Conservation (phyloP, 1,284 basidiomycete species). For the Amylostereum areolatum region DNA sequence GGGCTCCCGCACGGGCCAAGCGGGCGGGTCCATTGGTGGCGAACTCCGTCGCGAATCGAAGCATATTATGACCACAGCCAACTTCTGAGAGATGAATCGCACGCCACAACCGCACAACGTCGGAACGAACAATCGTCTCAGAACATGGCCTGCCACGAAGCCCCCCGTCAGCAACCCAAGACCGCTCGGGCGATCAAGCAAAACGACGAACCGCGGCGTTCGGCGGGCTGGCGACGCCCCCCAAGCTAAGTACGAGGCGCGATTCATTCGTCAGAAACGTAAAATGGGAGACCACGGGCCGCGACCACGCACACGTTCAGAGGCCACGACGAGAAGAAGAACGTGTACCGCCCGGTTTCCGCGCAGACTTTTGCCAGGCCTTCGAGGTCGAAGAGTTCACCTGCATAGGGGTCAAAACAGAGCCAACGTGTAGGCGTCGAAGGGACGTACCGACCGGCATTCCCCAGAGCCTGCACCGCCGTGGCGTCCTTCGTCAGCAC, state of each 20-base stretch:
- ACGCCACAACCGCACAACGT: too few species aligned
- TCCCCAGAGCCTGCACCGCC: slow-evolving; percentile 51
- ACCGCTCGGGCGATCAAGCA: too few species aligned
- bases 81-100: too few species aligned
- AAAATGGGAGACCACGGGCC: not conserved
- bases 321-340: slow-evolving; percentile 73
- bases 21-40: too few species aligned
- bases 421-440: not conserved
- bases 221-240: slow-evolving; percentile 63
- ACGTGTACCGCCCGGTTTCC: slow-evolving; percentile 54
- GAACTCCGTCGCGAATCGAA: too few species aligned
- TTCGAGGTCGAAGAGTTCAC: slow-evolving; percentile 68
- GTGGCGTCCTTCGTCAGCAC: slow-evolving; percentile 1
- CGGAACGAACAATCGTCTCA: too few species aligned
- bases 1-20: too few species aligned
- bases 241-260: slow-evolving; percentile 34
- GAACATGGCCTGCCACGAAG: too few species aligned
- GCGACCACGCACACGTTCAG: slow-evolving; percentile 50
- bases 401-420: slow-evolving; percentile 23
- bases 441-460: slow-evolving; percentile 56
- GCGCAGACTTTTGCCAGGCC: slow-evolving; percentile 50
- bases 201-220: slow-evolving; percentile 55
- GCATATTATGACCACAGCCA: too few species aligned
- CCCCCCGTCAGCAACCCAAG: too few species aligned
- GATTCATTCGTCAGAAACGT: too few species aligned